Percentiles rank a stretch among this genome's conserved stretches.
phyloP scores from a whole-genome alignment of 441 rosid genomes.

The Sinapis alba region DNA sequence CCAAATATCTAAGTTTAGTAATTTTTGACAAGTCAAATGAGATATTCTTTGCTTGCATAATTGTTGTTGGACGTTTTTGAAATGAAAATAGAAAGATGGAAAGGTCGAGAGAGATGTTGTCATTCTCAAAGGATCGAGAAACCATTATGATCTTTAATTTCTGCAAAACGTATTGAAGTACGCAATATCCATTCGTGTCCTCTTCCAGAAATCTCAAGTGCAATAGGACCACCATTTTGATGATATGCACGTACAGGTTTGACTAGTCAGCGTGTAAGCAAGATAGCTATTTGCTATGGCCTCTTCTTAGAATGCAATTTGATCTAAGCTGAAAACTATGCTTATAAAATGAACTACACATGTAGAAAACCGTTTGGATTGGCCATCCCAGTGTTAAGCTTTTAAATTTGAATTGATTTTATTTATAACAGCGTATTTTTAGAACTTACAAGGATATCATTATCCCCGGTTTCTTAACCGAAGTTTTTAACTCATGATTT shows the following conservation, averaged over 20 bases:
- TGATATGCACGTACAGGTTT: conserved; percentile 25
- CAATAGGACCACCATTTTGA: conserved; percentile 37
- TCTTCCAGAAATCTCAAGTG: conserved; percentile 30
- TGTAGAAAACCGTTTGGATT: neutral
- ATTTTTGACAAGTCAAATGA: conserved; percentile 31
- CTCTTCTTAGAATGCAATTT: neutral
- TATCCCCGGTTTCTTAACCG: no score
- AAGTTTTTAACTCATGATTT: no score
- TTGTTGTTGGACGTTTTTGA: conserved; percentile 13
- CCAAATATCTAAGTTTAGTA: conserved; percentile 5
- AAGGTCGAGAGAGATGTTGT: neutral
- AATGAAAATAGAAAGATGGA: neutral
- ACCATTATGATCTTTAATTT: conserved; percentile 1
- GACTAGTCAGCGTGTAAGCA: conserved; percentile 31
- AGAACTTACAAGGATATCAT: neutral
- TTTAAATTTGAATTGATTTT: neutral
- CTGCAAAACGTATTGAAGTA: conserved; percentile 16
- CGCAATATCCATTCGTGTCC: conserved; percentile 32
- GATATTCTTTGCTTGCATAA: conserved; percentile 10
- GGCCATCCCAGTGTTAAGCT: neutral
- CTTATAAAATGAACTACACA: neutral
- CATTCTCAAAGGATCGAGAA: conserved; percentile 20
- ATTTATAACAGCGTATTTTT: neutral
- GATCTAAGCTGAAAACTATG: neutral
- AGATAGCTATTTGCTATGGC: conserved; percentile 11